These are phyloP conservation scores for Volvariella surrecta DNA, from an alignment of 1,284 basidiomycete species.

Conservation along the genomic window DNA sequence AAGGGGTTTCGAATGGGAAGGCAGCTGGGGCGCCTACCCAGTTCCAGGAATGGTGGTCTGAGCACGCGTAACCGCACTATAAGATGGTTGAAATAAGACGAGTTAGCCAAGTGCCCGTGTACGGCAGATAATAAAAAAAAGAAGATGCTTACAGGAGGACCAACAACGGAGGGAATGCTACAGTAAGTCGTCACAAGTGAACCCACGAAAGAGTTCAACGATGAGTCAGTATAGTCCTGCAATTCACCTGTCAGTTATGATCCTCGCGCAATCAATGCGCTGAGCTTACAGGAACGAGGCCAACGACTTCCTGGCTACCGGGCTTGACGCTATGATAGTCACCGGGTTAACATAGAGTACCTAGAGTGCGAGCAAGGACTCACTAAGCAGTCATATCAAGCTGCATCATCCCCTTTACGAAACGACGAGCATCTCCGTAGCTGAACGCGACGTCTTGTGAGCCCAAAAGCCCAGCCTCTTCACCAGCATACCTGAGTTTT, in stretches of 20 bases:
- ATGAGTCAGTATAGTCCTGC: slow-evolving; percentile 13
- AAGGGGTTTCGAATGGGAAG: slow-evolving; percentile 19
- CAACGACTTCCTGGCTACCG: slow-evolving; percentile 16
- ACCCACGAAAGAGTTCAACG: slow-evolving; percentile 13
- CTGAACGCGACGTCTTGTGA: slow-evolving; percentile 45
- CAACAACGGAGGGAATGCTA: slow-evolving; percentile 12
- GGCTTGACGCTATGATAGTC: slow-evolving; percentile 21
- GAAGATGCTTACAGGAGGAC: slow-evolving; percentile 11
- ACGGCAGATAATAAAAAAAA: neutral
- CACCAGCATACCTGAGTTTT: too few relatives aligned
- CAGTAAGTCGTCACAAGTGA: slow-evolving; percentile 13
- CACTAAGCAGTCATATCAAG: slow-evolving; percentile 32
- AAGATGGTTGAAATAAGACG: too few relatives aligned
- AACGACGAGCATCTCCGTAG: slow-evolving; percentile 37
- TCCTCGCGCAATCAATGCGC: too few relatives aligned
- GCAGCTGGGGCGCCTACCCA: slow-evolving; percentile 16
- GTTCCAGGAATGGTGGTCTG: slow-evolving; percentile 21
- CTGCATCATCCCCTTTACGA: slow-evolving; percentile 36
- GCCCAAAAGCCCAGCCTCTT: slow-evolving; percentile 54
- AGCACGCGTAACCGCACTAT: slow-evolving; percentile 22
- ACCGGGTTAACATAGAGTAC: too few relatives aligned
- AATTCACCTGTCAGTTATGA: neutral
- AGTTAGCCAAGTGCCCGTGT: neutral
- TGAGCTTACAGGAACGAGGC: slow-evolving; percentile 13
- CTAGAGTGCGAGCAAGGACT: slow-evolving; percentile 15